Percentiles rank a stretch among this genome's conserved stretches.
These are phyloP conservation scores for Mortierella alpina DNA, from an alignment of 192 early-diverging fungal species.

Conservation along the genomic window DNA sequence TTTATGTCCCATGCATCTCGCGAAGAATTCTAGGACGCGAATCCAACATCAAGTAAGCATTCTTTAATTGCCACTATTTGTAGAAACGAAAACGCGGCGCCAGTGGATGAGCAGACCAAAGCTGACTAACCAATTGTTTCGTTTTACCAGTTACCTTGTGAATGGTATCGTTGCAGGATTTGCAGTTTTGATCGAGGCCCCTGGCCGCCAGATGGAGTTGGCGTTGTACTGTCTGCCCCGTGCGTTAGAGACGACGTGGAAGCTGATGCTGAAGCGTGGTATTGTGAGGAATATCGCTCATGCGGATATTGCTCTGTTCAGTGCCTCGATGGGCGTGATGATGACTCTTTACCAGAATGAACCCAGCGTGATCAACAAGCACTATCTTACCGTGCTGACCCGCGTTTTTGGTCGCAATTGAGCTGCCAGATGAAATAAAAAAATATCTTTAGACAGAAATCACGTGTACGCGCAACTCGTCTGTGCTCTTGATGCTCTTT, in stretches of 20 bases:
- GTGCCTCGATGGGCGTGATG: conserved; percentile 76
- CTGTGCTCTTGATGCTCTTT: too few relatives aligned
- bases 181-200: conserved; percentile 69
- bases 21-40: conserved; percentile 62
- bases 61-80: not conserved
- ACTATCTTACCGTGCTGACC: conserved; percentile 80
- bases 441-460: too few relatives aligned
- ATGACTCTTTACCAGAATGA: conserved; percentile 90
- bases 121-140: too few relatives aligned
- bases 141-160: conserved; percentile 21
- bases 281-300: conserved; percentile 69
- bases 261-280: conserved; percentile 62
- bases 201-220: conserved; percentile 78
- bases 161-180: conserved; percentile 66
- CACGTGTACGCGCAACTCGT: too few relatives aligned
- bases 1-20: conserved; percentile 64
- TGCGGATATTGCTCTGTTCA: conserved; percentile 81
- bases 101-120: too few relatives aligned
- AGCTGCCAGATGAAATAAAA: too few relatives aligned
- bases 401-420: conserved; percentile 84
- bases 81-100: too few relatives aligned
- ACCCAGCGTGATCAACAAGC: conserved; percentile 73
- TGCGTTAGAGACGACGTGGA: conserved; percentile 81
- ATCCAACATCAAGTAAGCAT: conserved; percentile 57
- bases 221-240: conserved; percentile 87